Percentiles rank a stretch among this genome's conserved stretches.
Evolutionary conservation across 2,329 filamentous ascomycete genomes (phyloP).

Genomic region (Neofusicoccum umdonicola): DNA sequence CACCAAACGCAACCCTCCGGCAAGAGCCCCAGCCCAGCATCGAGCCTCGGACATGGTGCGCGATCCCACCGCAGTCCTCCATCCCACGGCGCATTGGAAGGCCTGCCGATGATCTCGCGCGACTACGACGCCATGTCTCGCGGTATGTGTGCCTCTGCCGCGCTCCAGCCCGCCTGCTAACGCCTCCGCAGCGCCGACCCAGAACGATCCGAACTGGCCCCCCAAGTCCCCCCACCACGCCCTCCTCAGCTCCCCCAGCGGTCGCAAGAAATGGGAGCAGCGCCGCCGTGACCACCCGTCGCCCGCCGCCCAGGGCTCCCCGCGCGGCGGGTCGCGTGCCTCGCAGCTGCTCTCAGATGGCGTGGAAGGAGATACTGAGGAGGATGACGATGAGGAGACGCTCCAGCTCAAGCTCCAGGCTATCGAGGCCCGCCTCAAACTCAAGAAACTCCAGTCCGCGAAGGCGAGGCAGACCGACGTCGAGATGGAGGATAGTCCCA

Average conservation of each 20-base stretch:
- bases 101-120: constrained; percentile 42
- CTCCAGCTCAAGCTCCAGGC: constrained; percentile 81
- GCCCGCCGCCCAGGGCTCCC: constrained; percentile 43
- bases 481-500: constrained; percentile 24
- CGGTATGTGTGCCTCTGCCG: constrained; percentile 26
- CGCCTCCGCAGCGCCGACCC: constrained; percentile 21
- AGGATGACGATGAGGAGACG: constrained; percentile 81
- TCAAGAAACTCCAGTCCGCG: constrained; percentile 78
- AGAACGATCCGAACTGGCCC: constrained; percentile 55
- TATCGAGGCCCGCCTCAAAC: constrained; percentile 80
- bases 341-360: constrained; percentile 26
- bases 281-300: constrained; percentile 53
- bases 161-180: not conserved
- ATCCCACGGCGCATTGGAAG: constrained; percentile 22
- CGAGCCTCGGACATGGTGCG: constrained; percentile 14
- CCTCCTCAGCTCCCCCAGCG: constrained; percentile 69
- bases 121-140: constrained; percentile 45
- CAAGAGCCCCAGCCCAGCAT: not conserved
- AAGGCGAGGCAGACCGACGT: constrained; percentile 45
- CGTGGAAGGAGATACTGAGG: constrained; percentile 56
- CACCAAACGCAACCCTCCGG: not conserved
- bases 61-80: not conserved
- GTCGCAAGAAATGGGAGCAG: constrained; percentile 71
- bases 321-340: constrained; percentile 8
- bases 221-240: constrained; percentile 63